A percentile compares a stretch with the other conserved stretches of the same genome.
phyloP scores from a whole-genome alignment of 768 basidiomycete genomes.

The Termitomyces sp. region DNA sequence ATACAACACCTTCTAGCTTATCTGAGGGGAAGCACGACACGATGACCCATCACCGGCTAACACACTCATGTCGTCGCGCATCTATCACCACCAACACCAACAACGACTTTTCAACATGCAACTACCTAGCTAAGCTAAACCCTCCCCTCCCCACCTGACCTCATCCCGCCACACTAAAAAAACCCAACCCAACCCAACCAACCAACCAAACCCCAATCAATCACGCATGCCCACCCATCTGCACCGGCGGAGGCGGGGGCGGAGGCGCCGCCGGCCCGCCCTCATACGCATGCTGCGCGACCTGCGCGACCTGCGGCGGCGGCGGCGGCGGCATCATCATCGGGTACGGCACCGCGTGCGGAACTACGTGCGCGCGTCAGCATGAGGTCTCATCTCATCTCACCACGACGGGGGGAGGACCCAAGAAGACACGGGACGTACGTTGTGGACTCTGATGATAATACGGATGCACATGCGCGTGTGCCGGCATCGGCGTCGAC shows the following conservation, averaged over 20 bases:
- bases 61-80: no score
- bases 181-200: neutral
- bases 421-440: constrained; percentile 30
- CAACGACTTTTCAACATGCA: no score
- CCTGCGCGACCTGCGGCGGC: constrained; percentile 34
- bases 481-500: constrained; percentile 83
- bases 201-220: constrained; percentile 13
- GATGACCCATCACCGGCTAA: no score
- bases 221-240: constrained; percentile 75
- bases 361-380: constrained; percentile 42
- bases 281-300: constrained; percentile 71
- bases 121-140: no score
- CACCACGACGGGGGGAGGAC: no score
- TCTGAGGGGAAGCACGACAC: no score
- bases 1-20: no score
- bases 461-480: constrained; percentile 82
- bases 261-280: constrained; percentile 31
- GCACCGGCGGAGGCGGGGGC: constrained; percentile 52
- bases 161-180: no score
- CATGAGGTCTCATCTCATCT: no score
- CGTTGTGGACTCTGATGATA: constrained; percentile 89
- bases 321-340: constrained; percentile 90
- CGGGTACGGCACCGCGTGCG: constrained; percentile 82
- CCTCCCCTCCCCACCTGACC: no score
- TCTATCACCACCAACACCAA: no score